phyloP scores from a whole-genome alignment of 2,329 filamentous ascomycete species.

The Stagonosporopsis chrysanthemi region DNA sequence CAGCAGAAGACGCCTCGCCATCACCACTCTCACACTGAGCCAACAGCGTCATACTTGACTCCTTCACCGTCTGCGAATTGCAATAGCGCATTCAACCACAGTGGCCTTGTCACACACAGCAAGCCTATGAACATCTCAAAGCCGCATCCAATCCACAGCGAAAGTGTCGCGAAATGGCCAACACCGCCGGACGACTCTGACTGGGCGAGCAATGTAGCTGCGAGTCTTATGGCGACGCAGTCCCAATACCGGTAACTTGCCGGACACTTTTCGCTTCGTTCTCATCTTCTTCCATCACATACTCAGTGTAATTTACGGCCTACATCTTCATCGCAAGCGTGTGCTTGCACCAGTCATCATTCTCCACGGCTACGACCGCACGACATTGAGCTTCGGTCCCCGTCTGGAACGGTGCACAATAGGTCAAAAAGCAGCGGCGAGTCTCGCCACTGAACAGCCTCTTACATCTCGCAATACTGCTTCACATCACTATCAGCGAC shows the following conservation, averaged over 20 bases:
- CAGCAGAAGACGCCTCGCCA: slow-evolving; percentile 56
- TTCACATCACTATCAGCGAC: slow-evolving; percentile 30
- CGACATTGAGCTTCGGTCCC: slow-evolving; percentile 41
- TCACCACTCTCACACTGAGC: slow-evolving; percentile 68
- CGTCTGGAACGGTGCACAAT: slow-evolving; percentile 48
- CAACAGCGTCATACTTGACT: slow-evolving; percentile 70
- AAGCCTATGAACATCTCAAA: slow-evolving; percentile 73
- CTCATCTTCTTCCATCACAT: slow-evolving; percentile 30
- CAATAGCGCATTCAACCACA: slow-evolving; percentile 75
- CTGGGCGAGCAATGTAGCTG: slow-evolving; percentile 84
- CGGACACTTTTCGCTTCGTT: slow-evolving; percentile 11
- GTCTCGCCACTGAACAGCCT: slow-evolving; percentile 34
- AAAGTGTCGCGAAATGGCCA: slow-evolving; percentile 77
- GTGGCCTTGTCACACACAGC: slow-evolving; percentile 67
- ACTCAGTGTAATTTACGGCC: slow-evolving; percentile 28
- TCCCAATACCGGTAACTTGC: slow-evolving; percentile 43
- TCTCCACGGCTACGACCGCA: slow-evolving; percentile 45
- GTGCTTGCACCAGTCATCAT: slow-evolving; percentile 29
- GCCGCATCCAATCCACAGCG: slow-evolving; percentile 51
- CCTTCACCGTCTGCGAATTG: slow-evolving; percentile 83
- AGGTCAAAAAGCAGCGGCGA: slow-evolving; percentile 18
- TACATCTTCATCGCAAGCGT: slow-evolving; percentile 30
- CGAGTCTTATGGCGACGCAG: slow-evolving; percentile 64
- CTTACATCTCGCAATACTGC: slow-evolving; percentile 32
- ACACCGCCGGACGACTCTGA: slow-evolving; percentile 95